These are phyloP conservation scores for Colletotrichum spinosum DNA, from an alignment of 2,329 filamentous ascomycete species.

Conservation along the genomic window DNA sequence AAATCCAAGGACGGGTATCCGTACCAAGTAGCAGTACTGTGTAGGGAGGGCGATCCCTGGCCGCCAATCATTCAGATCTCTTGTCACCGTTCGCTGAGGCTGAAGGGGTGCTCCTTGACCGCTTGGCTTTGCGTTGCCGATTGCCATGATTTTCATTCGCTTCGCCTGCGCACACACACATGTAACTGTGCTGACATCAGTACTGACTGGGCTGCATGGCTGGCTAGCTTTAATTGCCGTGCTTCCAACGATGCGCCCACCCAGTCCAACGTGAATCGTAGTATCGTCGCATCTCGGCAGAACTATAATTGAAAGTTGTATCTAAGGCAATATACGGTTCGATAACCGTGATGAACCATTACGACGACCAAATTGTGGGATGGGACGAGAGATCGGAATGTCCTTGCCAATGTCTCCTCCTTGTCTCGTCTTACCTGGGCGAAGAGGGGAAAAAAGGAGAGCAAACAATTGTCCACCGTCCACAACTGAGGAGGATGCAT, in stretches of 20 bases:
- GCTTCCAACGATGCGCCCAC: no score
- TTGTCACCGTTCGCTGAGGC: slow-evolving; percentile 28
- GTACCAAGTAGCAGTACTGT: no score
- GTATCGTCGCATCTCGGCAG: slow-evolving; percentile 7
- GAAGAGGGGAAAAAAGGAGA: no score
- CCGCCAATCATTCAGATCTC: slow-evolving; percentile 25
- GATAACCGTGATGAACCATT: no score
- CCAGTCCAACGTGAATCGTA: no score
- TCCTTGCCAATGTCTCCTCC: no score
- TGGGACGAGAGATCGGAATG: no score
- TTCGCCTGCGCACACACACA: slow-evolving; percentile 21
- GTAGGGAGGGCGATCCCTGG: slow-evolving; percentile 18
- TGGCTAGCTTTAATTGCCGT: no score
- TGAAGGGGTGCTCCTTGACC: slow-evolving; percentile 25
- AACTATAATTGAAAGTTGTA: background rate
- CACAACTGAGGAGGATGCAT: slow-evolving; percentile 1
- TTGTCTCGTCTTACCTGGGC: no score
- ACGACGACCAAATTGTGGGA: no score
- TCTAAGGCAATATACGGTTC: no score
- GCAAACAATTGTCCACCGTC: background rate
- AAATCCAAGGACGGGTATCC: slow-evolving; percentile 23
- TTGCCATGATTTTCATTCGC: slow-evolving; percentile 34
- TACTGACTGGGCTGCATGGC: no score
- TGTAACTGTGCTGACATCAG: slow-evolving; percentile 12
- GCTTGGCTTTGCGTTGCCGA: slow-evolving; percentile 18